Percentiles rank a stretch among this genome's conserved stretches.
phyloP scores from a whole-genome alignment of 176 grass and related monocot genomes.

The Aegilops tauschii region DNA sequence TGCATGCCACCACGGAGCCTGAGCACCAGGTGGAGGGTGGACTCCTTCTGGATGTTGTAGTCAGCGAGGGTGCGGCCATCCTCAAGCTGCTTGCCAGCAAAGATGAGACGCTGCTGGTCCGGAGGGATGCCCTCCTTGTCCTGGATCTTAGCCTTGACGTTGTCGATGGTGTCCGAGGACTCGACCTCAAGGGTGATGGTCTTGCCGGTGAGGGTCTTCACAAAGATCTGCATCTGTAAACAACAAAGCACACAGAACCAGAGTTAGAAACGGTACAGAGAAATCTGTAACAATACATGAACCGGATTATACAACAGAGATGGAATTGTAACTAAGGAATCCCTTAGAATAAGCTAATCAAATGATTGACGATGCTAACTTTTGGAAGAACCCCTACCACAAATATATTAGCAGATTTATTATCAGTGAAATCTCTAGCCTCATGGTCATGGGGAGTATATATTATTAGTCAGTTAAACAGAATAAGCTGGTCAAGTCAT shows the following conservation, averaged over 20 bases:
- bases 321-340: no score
- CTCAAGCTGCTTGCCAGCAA: slow-evolving; percentile 61
- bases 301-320: no score
- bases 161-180: slow-evolving; percentile 63
- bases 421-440: no score
- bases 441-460: no score
- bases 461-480: no score
- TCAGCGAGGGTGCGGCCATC: slow-evolving; percentile 62
- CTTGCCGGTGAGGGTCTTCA: slow-evolving; percentile 82
- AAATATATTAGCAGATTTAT: no score
- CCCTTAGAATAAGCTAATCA: no score
- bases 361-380: no score
- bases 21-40: slow-evolving; percentile 59
- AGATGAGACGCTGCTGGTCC: slow-evolving; percentile 73
- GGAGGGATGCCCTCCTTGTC: slow-evolving; percentile 90
- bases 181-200: slow-evolving; percentile 78
- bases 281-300: not conserved
- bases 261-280: not conserved
- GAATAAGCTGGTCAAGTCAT: not conserved
- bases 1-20: slow-evolving; percentile 42
- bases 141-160: slow-evolving; percentile 77
- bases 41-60: slow-evolving; percentile 85
- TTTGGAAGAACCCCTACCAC: no score
- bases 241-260: not conserved
- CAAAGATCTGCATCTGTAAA: slow-evolving; percentile 59